Percentiles rank a stretch among this genome's conserved stretches.
phyloP scores from a whole-genome alignment of 2,329 filamentous ascomycete species.

The Diaporthe vaccinii region DNA sequence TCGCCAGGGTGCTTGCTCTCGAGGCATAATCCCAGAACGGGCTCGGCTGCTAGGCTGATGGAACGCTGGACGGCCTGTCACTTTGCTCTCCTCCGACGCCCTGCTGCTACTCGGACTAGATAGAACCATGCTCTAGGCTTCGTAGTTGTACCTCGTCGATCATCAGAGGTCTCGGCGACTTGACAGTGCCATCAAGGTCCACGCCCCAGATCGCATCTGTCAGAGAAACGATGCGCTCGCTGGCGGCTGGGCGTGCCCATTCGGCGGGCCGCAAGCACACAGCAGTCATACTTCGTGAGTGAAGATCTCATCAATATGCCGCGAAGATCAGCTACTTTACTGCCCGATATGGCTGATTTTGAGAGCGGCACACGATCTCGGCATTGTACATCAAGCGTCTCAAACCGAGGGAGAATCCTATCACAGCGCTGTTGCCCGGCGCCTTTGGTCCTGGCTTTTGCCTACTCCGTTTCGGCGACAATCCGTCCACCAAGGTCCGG shows the following conservation, averaged over 20 bases:
- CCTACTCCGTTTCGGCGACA: neutral
- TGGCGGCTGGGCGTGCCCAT: neutral
- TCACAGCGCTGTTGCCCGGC: neutral
- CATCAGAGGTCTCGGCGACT: neutral
- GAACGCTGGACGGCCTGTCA: neutral
- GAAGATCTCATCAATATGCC: neutral
- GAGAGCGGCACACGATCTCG: constrained; percentile 13
- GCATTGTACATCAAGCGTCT: neutral
- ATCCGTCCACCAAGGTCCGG: neutral
- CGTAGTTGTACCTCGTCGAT: neutral
- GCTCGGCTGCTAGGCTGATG: neutral
- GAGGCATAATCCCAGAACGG: constrained; percentile 6
- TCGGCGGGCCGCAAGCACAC: neutral
- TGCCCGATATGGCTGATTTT: neutral
- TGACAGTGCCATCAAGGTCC: neutral
- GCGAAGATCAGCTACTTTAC: constrained; percentile 2
- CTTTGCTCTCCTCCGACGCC: neutral
- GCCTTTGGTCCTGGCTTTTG: neutral
- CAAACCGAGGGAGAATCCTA: neutral
- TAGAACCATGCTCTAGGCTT: neutral
- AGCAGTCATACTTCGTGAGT: neutral
- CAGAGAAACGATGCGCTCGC: neutral
- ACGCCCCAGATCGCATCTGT: neutral
- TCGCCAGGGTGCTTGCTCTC: neutral
- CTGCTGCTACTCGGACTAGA: neutral